Conservation (phyloP, 148 eudicot genomes). For the Chenopodium berlandieri region DNA sequence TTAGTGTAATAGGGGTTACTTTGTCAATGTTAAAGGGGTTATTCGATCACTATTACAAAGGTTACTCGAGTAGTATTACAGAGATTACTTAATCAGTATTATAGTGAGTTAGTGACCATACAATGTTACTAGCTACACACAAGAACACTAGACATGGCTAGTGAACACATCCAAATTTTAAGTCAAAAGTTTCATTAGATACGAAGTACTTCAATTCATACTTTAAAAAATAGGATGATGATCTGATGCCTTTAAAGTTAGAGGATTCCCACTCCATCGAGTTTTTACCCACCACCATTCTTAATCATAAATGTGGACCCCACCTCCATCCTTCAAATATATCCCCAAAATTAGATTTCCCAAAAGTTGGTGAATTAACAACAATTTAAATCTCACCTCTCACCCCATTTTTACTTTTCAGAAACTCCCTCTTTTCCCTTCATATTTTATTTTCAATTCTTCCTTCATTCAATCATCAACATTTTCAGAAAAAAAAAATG, state of each 20-base stretch:
- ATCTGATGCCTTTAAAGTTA: background rate
- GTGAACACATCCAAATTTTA: too few relatives aligned
- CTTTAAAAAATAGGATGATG: background rate
- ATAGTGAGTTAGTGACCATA: too few relatives aligned
- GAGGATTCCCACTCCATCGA: slow-evolving; percentile 4
- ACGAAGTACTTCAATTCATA: too few relatives aligned
- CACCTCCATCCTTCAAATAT: background rate
- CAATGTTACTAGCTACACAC: too few relatives aligned
- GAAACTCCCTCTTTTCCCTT: background rate
- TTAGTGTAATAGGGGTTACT: too few relatives aligned
- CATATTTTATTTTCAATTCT: background rate
- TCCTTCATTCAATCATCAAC: background rate
- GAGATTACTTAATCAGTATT: too few relatives aligned
- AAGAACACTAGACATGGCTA: too few relatives aligned
- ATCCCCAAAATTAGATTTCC: slow-evolving; percentile 4
- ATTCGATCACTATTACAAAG: too few relatives aligned
- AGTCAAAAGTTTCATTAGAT: too few relatives aligned
- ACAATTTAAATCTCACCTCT: background rate
- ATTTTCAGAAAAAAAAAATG: slow-evolving; percentile 10
- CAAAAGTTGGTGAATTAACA: background rate
- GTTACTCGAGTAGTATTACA: too few relatives aligned
- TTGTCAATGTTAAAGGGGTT: too few relatives aligned
- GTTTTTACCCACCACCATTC: slow-evolving; percentile 6
- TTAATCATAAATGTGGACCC: background rate
- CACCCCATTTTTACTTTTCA: background rate